A percentile compares a stretch with the other conserved stretches of the same genome.
phyloP scores from a whole-genome alignment of 2,329 filamentous ascomycete genomes.

The Exophiala viscosa region DNA sequence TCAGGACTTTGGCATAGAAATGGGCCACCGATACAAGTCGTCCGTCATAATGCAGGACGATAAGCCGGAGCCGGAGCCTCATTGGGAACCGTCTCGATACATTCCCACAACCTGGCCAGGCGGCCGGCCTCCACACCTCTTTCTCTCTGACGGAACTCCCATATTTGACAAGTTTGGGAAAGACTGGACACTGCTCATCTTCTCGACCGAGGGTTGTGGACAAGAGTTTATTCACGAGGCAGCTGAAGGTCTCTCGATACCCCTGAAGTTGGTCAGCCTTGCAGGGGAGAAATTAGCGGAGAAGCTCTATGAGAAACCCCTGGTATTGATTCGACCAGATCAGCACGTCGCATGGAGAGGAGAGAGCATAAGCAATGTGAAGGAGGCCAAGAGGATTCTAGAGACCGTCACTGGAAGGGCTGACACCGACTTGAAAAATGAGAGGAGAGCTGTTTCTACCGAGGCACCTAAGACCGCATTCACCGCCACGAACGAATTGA shows the following conservation, averaged over 20 bases:
- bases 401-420: slow-evolving; percentile 22
- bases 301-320: slow-evolving; percentile 10
- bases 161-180: slow-evolving; percentile 18
- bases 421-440: too few species aligned
- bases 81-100: slow-evolving; percentile 5
- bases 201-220: background rate
- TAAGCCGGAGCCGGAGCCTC: background rate
- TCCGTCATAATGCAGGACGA: slow-evolving; percentile 18
- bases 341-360: slow-evolving; percentile 20
- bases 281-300: slow-evolving; percentile 5
- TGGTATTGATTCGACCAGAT: slow-evolving; percentile 18
- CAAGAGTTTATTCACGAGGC: background rate
- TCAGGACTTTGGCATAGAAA: slow-evolving; percentile 27
- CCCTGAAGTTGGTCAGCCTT: slow-evolving; percentile 4
- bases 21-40: slow-evolving; percentile 24
- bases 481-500: slow-evolving; percentile 5
- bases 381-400: slow-evolving; percentile 1
- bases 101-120: slow-evolving; percentile 16
- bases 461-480: background rate
- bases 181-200: slow-evolving; percentile 11
- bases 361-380: background rate
- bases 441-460: too few species aligned
- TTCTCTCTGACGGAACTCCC: slow-evolving; percentile 11
- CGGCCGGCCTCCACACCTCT: slow-evolving; percentile 10
- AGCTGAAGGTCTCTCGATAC: background rate